Conservation (phyloP, 192 early-diverging fungal genomes). For the Gamsiella multidivaricata region DNA sequence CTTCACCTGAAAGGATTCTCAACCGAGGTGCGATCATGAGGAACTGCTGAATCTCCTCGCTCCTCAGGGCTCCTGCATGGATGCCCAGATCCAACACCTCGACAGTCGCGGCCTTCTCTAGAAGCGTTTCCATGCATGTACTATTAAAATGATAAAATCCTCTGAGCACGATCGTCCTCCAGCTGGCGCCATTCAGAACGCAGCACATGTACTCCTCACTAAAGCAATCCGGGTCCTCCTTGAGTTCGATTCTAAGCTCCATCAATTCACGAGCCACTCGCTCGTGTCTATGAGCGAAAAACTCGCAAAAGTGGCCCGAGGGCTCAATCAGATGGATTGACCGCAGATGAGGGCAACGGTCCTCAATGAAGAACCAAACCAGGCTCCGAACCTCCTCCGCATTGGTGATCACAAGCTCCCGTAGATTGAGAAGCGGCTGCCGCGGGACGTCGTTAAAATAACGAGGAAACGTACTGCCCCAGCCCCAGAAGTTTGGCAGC, state of each 20-base stretch:
- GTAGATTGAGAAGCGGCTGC: constrained; percentile 1
- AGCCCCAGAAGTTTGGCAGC: not conserved
- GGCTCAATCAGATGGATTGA: not conserved
- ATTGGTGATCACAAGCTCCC: not conserved
- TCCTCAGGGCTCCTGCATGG: not conserved
- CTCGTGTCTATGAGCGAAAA: not conserved
- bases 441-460: not conserved
- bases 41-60: not conserved
- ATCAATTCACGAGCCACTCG: not conserved
- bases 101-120: too few relatives aligned
- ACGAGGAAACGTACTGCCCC: not conserved
- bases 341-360: not conserved
- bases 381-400: not conserved
- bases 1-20: constrained; percentile 1
- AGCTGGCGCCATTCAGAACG: not conserved
- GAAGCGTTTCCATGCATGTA: too few relatives aligned
- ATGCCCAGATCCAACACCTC: not conserved
- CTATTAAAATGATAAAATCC: not conserved
- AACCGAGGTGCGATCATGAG: not conserved
- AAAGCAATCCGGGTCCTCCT: not conserved
- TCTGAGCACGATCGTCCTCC: not conserved
- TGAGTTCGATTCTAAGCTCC: not conserved
- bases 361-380: not conserved
- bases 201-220: not conserved
- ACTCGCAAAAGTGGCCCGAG: not conserved